Base-by-base conservation (phyloP, 1,284 basidiomycete species). In the Moesziomyces globuligerus region DNA sequence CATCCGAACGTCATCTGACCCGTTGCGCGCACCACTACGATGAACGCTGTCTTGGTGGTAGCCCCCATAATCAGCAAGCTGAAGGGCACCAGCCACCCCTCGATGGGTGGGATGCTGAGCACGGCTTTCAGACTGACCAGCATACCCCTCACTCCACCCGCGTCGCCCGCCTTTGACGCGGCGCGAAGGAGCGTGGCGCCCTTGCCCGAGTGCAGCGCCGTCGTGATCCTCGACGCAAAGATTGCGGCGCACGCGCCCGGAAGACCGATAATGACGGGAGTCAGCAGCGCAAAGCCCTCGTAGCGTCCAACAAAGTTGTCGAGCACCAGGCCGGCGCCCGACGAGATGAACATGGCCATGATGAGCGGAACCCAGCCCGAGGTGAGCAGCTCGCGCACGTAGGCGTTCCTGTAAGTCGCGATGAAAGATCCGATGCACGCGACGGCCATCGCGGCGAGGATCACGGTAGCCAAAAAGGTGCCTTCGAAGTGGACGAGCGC, bases 341-440 rank as follows among this genome's bases (percentile, higher is more conserved):
- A 91, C 73, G 91, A 93, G 75, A 98, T 93, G 54, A 90, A 84
- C 92, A 98, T 96, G 1, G 95, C 94, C 10, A 89, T 88, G 67
- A 98, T 89, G 3, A 98, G 86, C 0, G 95, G 94, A 1, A 87
- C 84, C 95, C 95, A 98, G 0, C 94, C 93, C 47, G 91, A 88
- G 43, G 86, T 87, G 18, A 97, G 85, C 1, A 97, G 87, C 28
- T 88, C 87, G 54, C 86, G 86, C 15, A 91, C 90, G 72, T 88
- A 85, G 37, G 84, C 83, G 80, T 94, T 94, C 1, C 87, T 86
- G 42, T 85, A 85, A 0, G 83, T 84, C 9, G 85, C 89, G 24
- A 86, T 83, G 41, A 87, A 83, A 36, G 88, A 87, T 68, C 87
- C 85, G 48, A 86, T 78, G 26, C 90, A 82, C 21, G 90, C 85